These are phyloP conservation scores for Beauveria asiatica DNA, from an alignment of 2,329 filamentous ascomycete genomes.

Conservation along the genomic window DNA sequence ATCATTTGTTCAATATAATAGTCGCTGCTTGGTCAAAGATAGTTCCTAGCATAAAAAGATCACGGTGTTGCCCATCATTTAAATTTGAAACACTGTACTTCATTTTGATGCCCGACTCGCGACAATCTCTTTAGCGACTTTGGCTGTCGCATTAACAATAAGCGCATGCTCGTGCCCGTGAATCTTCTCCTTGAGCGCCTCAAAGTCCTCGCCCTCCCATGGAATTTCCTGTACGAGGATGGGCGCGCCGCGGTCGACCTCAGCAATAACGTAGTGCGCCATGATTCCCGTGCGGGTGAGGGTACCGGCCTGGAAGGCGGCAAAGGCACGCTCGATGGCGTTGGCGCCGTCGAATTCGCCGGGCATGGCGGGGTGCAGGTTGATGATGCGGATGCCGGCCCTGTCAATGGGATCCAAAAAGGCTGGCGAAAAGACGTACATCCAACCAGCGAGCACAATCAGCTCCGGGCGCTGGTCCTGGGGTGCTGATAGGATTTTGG, in stretches of 20 bases:
- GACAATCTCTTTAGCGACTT: slow-evolving; percentile 34
- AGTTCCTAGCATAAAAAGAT: no score
- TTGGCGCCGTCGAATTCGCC: slow-evolving; percentile 65
- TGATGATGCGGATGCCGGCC: slow-evolving; percentile 62
- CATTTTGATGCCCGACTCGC: slow-evolving; percentile 24
- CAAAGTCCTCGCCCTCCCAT: slow-evolving; percentile 54
- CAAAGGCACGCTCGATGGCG: slow-evolving; percentile 71
- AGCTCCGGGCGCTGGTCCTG: slow-evolving; percentile 55
- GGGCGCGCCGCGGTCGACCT: slow-evolving; percentile 73
- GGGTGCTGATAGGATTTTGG: slow-evolving; percentile 44
- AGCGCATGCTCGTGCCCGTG: slow-evolving; percentile 68
- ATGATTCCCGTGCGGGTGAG: slow-evolving; percentile 74
- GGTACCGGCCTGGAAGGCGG: slow-evolving; percentile 56
- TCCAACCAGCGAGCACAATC: slow-evolving; percentile 77
- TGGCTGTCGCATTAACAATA: slow-evolving; percentile 65
- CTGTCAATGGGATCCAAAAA: slow-evolving; percentile 62
- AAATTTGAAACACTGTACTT: no score
- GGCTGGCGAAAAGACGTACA: slow-evolving; percentile 66
- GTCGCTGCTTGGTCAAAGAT: no score
- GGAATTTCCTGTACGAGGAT: slow-evolving; percentile 64
- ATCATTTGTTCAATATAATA: no score
- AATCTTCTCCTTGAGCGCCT: slow-evolving; percentile 61
- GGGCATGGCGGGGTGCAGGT: slow-evolving; percentile 57
- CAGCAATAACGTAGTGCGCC: slow-evolving; percentile 74
- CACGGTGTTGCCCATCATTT: no score